Evolutionary conservation across 345 rosid genomes (phyloP).

Genomic region (Pugionium dolabratum): DNA sequence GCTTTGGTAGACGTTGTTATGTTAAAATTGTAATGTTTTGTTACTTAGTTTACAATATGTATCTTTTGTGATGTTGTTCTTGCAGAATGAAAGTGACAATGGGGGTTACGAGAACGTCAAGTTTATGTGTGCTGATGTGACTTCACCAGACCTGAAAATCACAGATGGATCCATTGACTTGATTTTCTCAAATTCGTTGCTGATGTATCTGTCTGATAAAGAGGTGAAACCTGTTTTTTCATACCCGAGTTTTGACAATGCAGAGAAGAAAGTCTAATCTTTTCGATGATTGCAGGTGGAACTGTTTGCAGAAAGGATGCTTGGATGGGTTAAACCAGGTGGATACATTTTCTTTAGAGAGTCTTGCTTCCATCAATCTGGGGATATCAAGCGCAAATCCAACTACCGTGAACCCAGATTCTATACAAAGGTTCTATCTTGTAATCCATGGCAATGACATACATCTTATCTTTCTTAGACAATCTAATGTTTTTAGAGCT

Average conservation of each 20-base stretch:
- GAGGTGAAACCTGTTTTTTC: slow-evolving; percentile 52
- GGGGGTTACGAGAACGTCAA: slow-evolving; percentile 79
- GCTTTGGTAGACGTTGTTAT: slow-evolving; percentile 17
- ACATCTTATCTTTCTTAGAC: not conserved
- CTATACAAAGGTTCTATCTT: slow-evolving; percentile 70
- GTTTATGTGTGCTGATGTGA: slow-evolving; percentile 86
- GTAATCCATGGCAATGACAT: not conserved
- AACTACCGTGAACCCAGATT: slow-evolving; percentile 97
- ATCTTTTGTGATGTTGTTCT: slow-evolving; percentile 23
- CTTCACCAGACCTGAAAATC: slow-evolving; percentile 66
- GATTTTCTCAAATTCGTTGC: slow-evolving; percentile 89
- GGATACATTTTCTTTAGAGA: slow-evolving; percentile 92
- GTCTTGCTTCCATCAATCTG: slow-evolving; percentile 95
- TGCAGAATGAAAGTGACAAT: slow-evolving; percentile 77
- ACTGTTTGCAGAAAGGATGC: slow-evolving; percentile 68
- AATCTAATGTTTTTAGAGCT: not conserved
- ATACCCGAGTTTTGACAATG: not conserved
- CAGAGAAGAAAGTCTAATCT: slow-evolving; percentile 18
- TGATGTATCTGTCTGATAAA: slow-evolving; percentile 94
- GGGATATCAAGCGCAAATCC: slow-evolving; percentile 70
- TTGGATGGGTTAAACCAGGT: slow-evolving; percentile 83
- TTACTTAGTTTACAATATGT: not conserved
- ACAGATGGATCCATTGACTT: slow-evolving; percentile 70
- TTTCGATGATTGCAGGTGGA: slow-evolving; percentile 55
- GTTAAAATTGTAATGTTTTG: not conserved